phyloP scores from a whole-genome alignment of 2,329 filamentous ascomycete species.

The Alternaria triticimaculans region DNA sequence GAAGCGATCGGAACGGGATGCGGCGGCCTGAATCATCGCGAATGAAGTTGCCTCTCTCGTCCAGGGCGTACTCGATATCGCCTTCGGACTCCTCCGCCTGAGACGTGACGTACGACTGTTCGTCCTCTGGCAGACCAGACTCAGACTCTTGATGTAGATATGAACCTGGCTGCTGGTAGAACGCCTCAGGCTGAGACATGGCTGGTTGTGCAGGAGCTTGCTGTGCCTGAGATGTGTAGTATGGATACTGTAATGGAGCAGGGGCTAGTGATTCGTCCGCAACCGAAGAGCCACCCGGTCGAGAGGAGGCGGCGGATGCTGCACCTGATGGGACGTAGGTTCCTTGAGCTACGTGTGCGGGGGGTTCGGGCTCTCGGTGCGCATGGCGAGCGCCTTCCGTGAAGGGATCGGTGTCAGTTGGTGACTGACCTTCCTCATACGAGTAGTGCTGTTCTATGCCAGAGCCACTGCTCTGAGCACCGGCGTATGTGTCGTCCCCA shows the following conservation, averaged over 20 bases:
- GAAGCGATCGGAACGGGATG: constrained; percentile 43
- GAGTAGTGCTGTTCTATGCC: constrained; percentile 54
- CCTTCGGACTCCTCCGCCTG: constrained; percentile 44
- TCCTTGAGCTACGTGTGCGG: constrained; percentile 41
- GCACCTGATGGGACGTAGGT: constrained; percentile 44
- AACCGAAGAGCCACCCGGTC: constrained; percentile 22
- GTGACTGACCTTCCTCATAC: constrained; percentile 59
- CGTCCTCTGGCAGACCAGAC: constrained; percentile 39
- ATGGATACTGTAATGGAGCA: constrained; percentile 36
- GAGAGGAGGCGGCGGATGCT: constrained; percentile 24
- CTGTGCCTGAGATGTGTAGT: constrained; percentile 28
- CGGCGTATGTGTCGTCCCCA: constrained; percentile 41
- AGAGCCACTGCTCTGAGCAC: constrained; percentile 40
- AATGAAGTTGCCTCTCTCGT: constrained; percentile 46
- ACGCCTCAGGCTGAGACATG: constrained; percentile 45
- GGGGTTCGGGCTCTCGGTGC: constrained; percentile 40
- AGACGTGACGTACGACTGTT: constrained; percentile 46
- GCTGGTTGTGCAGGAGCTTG: constrained; percentile 28
- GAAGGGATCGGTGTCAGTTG: constrained; percentile 69
- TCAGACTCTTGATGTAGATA: constrained; percentile 43
- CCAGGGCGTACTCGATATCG: constrained; percentile 48
- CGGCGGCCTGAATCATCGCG: constrained; percentile 45
- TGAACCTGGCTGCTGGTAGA: constrained; percentile 48
- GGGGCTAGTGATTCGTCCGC: constrained; percentile 30
- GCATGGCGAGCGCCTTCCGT: constrained; percentile 53